A percentile compares a stretch with the other conserved stretches of the same genome.
These are phyloP conservation scores for Musa troglodytarum DNA, from an alignment of 176 grass and related monocot genomes.

Conservation along the genomic window DNA sequence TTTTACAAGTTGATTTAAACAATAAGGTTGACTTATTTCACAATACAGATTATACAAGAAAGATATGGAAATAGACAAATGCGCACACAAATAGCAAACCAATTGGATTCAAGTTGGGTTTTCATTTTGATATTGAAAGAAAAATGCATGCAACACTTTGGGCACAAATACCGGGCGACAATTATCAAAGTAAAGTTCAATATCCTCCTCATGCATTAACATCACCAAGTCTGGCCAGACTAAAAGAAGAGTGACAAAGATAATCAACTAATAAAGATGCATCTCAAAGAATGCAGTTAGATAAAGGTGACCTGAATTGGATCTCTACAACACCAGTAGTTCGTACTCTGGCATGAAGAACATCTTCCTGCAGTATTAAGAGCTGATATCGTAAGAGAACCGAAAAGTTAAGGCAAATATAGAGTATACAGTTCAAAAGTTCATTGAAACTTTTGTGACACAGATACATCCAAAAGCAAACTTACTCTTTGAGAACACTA, in stretches of 20 bases:
- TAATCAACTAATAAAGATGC: background rate
- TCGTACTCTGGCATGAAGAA: slow-evolving; percentile 88
- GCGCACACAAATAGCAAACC: background rate
- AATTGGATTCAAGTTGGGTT: background rate
- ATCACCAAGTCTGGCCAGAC: background rate
- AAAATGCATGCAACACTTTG: background rate
- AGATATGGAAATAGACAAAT: background rate
- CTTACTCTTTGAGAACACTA: too few species aligned
- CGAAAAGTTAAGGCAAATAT: background rate
- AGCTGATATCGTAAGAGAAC: background rate
- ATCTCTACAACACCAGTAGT: slow-evolving; percentile 87
- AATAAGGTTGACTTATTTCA: background rate
- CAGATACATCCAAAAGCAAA: too few species aligned
- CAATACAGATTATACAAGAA: background rate
- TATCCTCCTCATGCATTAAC: background rate
- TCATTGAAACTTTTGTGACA: too few species aligned
- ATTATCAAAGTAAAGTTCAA: background rate
- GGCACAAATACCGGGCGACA: too few species aligned
- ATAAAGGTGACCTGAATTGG: slow-evolving; percentile 67
- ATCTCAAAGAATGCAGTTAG: background rate
- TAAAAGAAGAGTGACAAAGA: background rate
- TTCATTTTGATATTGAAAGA: background rate
- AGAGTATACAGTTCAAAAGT: background rate
- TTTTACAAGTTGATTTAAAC: background rate
- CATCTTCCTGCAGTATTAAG: slow-evolving; percentile 55